Percentiles rank a stretch among this genome's conserved stretches.
phyloP scores from a whole-genome alignment of 1,284 basidiomycete species.

The Ganoderma lingzhi region DNA sequence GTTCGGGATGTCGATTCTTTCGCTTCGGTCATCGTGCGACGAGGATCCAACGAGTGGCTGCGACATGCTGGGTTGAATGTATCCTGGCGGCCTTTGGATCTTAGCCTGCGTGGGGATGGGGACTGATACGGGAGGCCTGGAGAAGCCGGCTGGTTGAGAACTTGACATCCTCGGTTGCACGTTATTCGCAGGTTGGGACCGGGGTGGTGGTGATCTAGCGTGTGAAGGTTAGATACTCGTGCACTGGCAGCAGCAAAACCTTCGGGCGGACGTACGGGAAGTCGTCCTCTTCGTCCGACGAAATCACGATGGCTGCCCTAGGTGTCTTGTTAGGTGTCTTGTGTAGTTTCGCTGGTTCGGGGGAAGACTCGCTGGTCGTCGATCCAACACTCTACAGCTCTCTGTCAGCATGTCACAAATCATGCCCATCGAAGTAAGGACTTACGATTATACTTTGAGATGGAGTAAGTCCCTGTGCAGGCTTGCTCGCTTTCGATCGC shows the following conservation, averaged over 20 bases:
- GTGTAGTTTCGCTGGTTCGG: neutral
- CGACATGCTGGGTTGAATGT: neutral
- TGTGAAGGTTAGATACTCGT: neutral
- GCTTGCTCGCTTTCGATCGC: constrained; percentile 8
- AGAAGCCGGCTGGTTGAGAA: constrained; percentile 16
- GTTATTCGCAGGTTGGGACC: constrained; percentile 25
- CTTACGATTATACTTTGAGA: constrained; percentile 26
- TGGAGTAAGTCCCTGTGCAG: neutral
- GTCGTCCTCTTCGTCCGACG: constrained; percentile 39
- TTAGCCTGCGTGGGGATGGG: constrained; percentile 14
- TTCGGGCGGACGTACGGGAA: constrained; percentile 20
- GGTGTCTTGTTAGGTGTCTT: neutral
- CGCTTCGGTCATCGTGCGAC: constrained; percentile 21
- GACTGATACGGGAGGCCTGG: constrained; percentile 24
- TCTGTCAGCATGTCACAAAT: neutral
- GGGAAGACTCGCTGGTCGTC: constrained; percentile 13
- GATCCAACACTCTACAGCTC: constrained; percentile 23
- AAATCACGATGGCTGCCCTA: constrained; percentile 31
- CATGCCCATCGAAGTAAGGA: neutral
- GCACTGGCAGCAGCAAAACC: no score
- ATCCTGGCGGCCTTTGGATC: constrained; percentile 16
- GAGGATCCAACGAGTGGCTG: constrained; percentile 9
- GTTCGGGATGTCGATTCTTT: constrained; percentile 43
- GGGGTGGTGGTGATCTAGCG: constrained; percentile 23
- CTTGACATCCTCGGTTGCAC: constrained; percentile 8